These are phyloP conservation scores for Sphagnum fallax DNA, from an alignment of 228 moss, liverwort and hornwort genomes.

Conservation along the genomic window DNA sequence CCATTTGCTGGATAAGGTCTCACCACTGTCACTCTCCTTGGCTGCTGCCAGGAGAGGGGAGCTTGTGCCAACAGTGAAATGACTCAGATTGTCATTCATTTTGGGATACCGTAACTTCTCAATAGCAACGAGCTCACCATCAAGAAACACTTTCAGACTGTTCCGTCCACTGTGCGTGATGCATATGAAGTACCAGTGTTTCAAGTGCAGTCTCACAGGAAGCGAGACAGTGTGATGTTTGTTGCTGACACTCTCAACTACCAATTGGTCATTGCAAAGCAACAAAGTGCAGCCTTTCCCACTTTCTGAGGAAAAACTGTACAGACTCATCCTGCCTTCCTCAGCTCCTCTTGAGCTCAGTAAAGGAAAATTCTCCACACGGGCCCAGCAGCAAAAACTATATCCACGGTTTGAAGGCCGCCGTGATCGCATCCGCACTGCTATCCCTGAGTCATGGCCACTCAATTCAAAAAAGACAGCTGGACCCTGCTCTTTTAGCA, in stretches of 20 bases:
- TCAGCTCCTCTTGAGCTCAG: conserved; percentile 13
- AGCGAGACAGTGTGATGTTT: conserved; percentile 22
- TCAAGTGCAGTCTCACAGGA: conserved; percentile 16
- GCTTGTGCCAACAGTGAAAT: conserved; percentile 31
- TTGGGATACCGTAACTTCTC: conserved; percentile 36
- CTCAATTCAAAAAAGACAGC: conserved; percentile 42
- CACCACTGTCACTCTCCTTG: conserved; percentile 5
- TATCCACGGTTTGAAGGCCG: conserved; percentile 32
- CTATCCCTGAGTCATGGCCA: conserved; percentile 34
- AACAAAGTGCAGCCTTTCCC: conserved; percentile 34
- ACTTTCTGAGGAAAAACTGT: conserved; percentile 31
- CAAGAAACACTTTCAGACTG: conserved; percentile 26
- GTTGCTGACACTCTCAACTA: conserved; percentile 24
- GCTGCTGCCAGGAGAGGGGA: conserved; percentile 9
- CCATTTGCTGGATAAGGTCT: conserved; percentile 7
- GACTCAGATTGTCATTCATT: conserved; percentile 23
- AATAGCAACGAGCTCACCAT: conserved; percentile 20
- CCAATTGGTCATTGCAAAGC: conserved; percentile 28
- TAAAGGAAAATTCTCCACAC: conserved; percentile 27
- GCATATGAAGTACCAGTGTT: conserved; percentile 30
- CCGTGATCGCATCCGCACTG: conserved; percentile 22
- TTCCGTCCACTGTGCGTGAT: conserved; percentile 37
- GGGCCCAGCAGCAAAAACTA: conserved; percentile 35
- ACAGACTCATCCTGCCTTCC: conserved; percentile 24
- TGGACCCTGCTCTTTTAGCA: conserved; percentile 35